Percentiles rank a stretch among this genome's conserved stretches.
Evolutionary conservation across 345 rosid genomes (phyloP).

Genomic region (Excoecaria cochinchinensis): DNA sequence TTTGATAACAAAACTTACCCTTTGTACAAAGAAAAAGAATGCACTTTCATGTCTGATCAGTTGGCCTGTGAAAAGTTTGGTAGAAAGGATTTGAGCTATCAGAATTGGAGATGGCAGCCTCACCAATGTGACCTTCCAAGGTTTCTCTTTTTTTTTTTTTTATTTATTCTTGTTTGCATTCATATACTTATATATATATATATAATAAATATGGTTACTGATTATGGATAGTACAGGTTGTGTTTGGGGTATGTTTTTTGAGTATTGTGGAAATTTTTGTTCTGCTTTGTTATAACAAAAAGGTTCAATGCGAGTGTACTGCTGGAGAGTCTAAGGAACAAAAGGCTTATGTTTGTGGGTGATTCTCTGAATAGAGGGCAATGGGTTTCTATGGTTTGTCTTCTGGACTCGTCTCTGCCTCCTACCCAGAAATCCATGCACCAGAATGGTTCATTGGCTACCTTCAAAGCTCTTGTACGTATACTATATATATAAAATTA

Average conservation of each 20-base stretch:
- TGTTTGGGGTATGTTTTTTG: not conserved
- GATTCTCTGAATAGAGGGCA: constrained; percentile 31
- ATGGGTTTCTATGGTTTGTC: constrained; percentile 36
- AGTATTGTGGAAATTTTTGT: constrained; percentile 9
- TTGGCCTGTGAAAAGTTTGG: constrained; percentile 36
- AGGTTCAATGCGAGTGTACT: constrained; percentile 31
- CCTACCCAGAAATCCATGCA: constrained; percentile 46
- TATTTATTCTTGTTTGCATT: not conserved
- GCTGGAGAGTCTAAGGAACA: constrained; percentile 34
- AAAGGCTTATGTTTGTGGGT: constrained; percentile 29
- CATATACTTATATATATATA: not conserved
- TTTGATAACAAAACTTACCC: constrained; percentile 29
- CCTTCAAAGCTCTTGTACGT: constrained; percentile 51
- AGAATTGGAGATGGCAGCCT: constrained; percentile 38
- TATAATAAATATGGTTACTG: not conserved
- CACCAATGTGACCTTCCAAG: constrained; percentile 33
- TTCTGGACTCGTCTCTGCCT: constrained; percentile 22
- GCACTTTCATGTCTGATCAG: constrained; percentile 34
- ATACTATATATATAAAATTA: not conserved
- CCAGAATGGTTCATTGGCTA: constrained; percentile 56
- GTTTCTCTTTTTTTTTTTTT: not conserved
- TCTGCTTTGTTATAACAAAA: constrained; percentile 7
- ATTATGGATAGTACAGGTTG: not conserved
- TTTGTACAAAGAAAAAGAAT: constrained; percentile 25
- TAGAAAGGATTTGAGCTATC: constrained; percentile 27